Evolutionary conservation across 768 basidiomycete genomes (phyloP), one percentile per base, ranked within the genome.

Genomic region (Amanita exitialis): DNA sequence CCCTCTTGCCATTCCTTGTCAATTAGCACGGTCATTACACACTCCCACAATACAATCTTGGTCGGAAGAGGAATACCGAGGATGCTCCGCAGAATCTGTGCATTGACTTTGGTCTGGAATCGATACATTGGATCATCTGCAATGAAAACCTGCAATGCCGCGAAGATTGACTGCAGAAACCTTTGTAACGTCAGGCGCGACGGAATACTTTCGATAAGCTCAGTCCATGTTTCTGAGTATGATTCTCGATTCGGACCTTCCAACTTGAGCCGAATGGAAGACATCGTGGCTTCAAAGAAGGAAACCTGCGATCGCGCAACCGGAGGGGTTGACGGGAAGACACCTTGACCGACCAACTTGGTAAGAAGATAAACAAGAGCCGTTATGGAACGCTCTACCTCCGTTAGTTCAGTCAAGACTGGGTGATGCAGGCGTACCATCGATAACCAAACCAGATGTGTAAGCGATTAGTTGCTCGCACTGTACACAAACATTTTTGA

Each of bases 331-430:
- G 72, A 55, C 12, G 84, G 83, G 57, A 89, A 86, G 15, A 81
- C 62, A 8, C 88, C 83, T 36, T 83, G 61, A 50, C 80, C 81
- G 20, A 81, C 79, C 21, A 90, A 74, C 66, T 86, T 88, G 21
- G 70, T 68, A 28, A 88, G 58, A 7, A 90, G 71, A 54, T 76
- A 80, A 3, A 69, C 65, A 7, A 86, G 38, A 18, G 75, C 73
- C 13, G 65, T 59, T 30, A 69, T 39, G 69, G 62, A 38, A 69
- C 74, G 77, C 39, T 34, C 49, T n/a, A 10, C 32, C 55, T 53
- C 56, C 35, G 53, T 54, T 28, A 52, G 13, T 41, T 30, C 39
- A 23, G 38, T 27, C 18, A 30, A n/a, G 9, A 44, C 4, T 20
- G 32, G 23, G 46, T 34, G 25, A 16, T 30, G 12, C 35, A 48